A percentile compares a stretch with the other conserved stretches of the same genome.
Evolutionary conservation across 2,329 filamentous ascomycete genomes (phyloP).

Genomic region (Pseudocercospora fijiensis): DNA sequence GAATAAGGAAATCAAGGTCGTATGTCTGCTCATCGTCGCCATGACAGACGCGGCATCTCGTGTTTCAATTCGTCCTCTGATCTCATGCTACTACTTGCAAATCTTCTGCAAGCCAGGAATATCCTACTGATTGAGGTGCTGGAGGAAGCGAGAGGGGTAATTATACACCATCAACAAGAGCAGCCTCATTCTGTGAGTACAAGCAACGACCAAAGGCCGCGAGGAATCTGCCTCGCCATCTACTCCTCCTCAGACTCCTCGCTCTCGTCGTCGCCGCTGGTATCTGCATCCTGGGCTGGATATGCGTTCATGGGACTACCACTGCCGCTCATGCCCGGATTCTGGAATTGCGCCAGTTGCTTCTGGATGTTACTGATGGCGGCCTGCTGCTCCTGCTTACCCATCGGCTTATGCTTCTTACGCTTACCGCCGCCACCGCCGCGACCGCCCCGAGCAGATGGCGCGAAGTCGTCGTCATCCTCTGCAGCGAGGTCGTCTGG

Average conservation of each 20-base stretch:
- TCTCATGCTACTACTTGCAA: neutral
- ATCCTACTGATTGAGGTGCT: neutral
- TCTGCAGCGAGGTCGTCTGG: conserved; percentile 39
- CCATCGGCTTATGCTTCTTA: conserved; percentile 77
- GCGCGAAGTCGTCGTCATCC: conserved; percentile 53
- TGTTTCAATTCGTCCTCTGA: neutral
- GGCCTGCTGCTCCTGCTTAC: conserved; percentile 67
- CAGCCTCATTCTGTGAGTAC: neutral
- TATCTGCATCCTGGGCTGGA: conserved; percentile 24
- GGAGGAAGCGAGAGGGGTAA: neutral
- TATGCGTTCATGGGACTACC: conserved; percentile 26
- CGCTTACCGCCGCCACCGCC: conserved; percentile 48
- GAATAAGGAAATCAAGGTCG: neutral
- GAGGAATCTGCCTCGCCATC: neutral
- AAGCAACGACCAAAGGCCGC: neutral
- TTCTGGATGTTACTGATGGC: conserved; percentile 64
- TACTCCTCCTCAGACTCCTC: conserved; percentile 41
- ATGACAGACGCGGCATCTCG: neutral
- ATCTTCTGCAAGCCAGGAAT: conserved; percentile 6
- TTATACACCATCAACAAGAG: conserved; percentile 19
- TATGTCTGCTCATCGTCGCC: neutral
- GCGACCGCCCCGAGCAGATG: conserved; percentile 29
- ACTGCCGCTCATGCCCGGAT: conserved; percentile 26
- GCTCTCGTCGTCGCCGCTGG: conserved; percentile 37
- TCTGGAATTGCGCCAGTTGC: conserved; percentile 49